Conservation (phyloP, 208 protist species). For the Trypanosoma caninum region DNA sequence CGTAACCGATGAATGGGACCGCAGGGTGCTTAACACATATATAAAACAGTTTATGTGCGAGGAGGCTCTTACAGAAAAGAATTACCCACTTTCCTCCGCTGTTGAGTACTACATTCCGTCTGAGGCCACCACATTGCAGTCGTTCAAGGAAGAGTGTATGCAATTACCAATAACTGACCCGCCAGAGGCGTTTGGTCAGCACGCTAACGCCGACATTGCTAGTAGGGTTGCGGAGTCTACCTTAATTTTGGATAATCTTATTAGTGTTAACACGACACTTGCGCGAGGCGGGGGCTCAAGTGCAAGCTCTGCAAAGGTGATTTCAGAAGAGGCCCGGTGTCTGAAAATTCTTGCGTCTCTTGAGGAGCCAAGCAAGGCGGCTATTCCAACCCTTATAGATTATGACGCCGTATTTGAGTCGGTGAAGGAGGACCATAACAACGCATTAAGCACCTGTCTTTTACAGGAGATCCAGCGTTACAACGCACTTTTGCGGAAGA, state of each 20-base stretch:
- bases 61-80: constrained; percentile 64
- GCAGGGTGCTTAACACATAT: constrained; percentile 96
- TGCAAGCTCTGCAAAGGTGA: constrained; percentile 24
- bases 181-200: constrained; percentile 98
- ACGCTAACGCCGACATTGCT: constrained; percentile 97
- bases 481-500: constrained; percentile 92
- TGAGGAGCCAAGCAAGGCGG: constrained; percentile 79
- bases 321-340: constrained; percentile 81
- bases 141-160: constrained; percentile 93
- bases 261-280: constrained; percentile 82
- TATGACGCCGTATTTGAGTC: constrained; percentile 89
- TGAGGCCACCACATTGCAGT: constrained; percentile 89
- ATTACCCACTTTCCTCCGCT: constrained; percentile 84
- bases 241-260: constrained; percentile 92
- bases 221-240: constrained; percentile 94
- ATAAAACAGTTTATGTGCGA: constrained; percentile 95
- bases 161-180: constrained; percentile 93
- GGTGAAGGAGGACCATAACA: constrained; percentile 85
- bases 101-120: constrained; percentile 88
- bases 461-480: constrained; percentile 98
- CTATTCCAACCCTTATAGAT: constrained; percentile 82
- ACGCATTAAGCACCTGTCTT: constrained; percentile 95
- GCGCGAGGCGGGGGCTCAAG: constrained; percentile 55
- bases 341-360: constrained; percentile 86
- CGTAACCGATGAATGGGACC: constrained; percentile 98